Evolutionary conservation across 257 asterid species (phyloP), one percentile per base, ranked within the genome.

Genomic region (Salvia miltiorrhiza): DNA sequence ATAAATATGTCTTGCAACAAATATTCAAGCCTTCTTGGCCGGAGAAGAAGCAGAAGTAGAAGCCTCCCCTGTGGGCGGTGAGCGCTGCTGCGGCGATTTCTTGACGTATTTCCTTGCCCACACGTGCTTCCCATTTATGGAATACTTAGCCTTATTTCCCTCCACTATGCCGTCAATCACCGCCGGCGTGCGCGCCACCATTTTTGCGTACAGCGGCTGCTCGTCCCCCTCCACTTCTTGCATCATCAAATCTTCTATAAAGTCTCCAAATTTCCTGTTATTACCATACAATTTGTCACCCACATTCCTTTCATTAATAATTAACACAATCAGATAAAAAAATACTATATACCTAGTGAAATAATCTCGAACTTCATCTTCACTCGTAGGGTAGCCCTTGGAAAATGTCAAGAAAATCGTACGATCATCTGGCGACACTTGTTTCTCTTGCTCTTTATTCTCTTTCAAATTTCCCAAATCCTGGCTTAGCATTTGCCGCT

Each of bases 111-210:
- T 89, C 50, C 97, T 69, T 0, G 95, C 96, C 87, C 96, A 88
- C 0, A 90, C 97, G 62, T 92, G 96, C 74, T 92, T 92, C 5
- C 96, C 94, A n/a, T 85, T 84, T 16, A 92, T 92, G 28, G 79
- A 63, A 60, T 81, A 92, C 74, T 87, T 90, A 0, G 93, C 87
- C 66, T 70, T 87, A 65, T 79, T 82, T 5, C 85, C 87, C 14
- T 73, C 76, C 0, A 79, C 83, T 13, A 89, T 81, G 7, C 50
- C 49, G 4, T 78, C 79, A 0, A 92, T 76, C 21, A 63, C 78
- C 13, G 69, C 68, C 5, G 49, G 8, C 2, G 86, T 58, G 2
- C 77, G 62, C 17, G 79, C 81, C 55, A 92, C 90, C 78, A 92
- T 73, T 13, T 89, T 75, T 0, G 96, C 96, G 17, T 76, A 89